These are phyloP conservation scores for Rhododendron ovatum DNA, from an alignment of 148 eudicot genomes.

Conservation along the genomic window DNA sequence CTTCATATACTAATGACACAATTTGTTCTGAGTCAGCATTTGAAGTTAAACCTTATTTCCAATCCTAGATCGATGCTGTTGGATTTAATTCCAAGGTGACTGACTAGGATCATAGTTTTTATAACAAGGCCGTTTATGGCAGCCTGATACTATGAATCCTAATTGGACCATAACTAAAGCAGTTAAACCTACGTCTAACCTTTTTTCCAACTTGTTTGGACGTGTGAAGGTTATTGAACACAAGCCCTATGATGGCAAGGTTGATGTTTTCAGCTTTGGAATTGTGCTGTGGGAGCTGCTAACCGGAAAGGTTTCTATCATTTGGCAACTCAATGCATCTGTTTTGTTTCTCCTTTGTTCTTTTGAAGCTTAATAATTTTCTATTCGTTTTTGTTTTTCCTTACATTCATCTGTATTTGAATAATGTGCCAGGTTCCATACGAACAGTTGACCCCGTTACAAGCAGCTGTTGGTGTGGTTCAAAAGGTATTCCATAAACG, in stretches of 20 bases:
- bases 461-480: constrained; percentile 55
- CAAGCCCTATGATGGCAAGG: constrained; percentile 49
- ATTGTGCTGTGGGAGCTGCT: constrained; percentile 56
- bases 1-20: neutral
- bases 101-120: neutral
- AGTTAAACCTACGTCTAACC: constrained; percentile 8
- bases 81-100: neutral
- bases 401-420: neutral
- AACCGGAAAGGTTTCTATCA: constrained; percentile 41
- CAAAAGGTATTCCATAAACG: constrained; percentile 32
- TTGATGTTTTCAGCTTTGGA: constrained; percentile 55
- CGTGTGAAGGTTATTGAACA: constrained; percentile 50
- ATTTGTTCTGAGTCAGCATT: neutral
- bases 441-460: constrained; percentile 44
- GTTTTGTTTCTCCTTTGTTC: neutral
- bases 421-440: constrained; percentile 41
- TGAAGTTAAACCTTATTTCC: constrained; percentile 9
- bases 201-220: constrained; percentile 20
- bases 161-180: neutral
- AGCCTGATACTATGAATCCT: neutral
- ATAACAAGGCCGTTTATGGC: neutral
- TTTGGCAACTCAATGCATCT: neutral
- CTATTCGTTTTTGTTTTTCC: neutral
- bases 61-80: neutral
- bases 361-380: neutral